These are phyloP conservation scores for Plasmodium vivax DNA, from an alignment of 169 alveolate species.

Conservation along the genomic window DNA sequence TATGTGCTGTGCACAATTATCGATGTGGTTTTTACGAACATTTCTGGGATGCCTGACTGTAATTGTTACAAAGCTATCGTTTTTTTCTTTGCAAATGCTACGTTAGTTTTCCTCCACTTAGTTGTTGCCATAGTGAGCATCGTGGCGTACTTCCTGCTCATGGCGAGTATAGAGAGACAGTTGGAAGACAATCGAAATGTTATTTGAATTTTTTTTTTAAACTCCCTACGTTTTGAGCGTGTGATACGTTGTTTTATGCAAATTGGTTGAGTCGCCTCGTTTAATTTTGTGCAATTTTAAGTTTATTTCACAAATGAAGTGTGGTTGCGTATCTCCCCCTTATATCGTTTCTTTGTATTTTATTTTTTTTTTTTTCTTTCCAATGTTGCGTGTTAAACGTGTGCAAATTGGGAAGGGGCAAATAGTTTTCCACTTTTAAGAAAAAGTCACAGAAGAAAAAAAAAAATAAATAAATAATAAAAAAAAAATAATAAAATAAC, in stretches of 20 bases:
- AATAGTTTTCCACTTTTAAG: background rate
- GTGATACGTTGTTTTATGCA: background rate
- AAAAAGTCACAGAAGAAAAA: background rate
- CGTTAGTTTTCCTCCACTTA: constrained; percentile 77
- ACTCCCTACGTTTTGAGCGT: background rate
- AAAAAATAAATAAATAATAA: background rate
- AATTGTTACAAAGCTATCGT: constrained; percentile 51
- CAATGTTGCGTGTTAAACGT: background rate
- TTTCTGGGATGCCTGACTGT: constrained; percentile 38
- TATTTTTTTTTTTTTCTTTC: background rate
- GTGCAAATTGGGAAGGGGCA: background rate
- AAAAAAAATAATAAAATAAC: background rate
- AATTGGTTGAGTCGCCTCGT: background rate
- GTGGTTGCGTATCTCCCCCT: background rate
- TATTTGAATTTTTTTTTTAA: constrained; percentile 10
- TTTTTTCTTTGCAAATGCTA: constrained; percentile 79
- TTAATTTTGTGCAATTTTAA: background rate
- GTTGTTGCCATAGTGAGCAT: constrained; percentile 77
- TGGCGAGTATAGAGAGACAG: constrained; percentile 76
- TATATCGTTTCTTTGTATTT: background rate
- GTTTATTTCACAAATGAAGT: background rate
- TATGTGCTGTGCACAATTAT: constrained; percentile 52
- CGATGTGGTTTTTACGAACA: constrained; percentile 26
- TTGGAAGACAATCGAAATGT: constrained; percentile 76
- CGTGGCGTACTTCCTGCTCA: constrained; percentile 51